Evolutionary conservation across 495 filamentous ascomycete species (phyloP), one percentile per base, ranked within the genome.

Genomic region (Niebla homalea): DNA sequence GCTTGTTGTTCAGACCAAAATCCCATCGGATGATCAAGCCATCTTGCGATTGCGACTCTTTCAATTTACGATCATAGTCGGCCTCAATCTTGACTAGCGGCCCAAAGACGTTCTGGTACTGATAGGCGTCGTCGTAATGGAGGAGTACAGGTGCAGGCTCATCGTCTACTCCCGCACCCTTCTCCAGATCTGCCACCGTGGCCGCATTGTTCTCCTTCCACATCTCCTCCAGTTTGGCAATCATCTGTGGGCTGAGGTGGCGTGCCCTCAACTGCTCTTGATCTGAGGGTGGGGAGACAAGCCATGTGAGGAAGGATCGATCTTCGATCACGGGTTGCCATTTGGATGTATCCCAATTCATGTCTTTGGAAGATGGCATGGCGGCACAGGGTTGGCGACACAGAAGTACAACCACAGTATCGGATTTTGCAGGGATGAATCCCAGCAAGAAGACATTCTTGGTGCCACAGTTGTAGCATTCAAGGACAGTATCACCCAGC

Each of bases 401-500:
- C 8, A 99, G 76, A 37, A 99, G 78, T 16, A 99, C 92, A 19
- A 99, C 92, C 19, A 99, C 92, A 0, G 92, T 96, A 57, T 99
- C 92, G 2, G 90, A 96, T 63, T 97, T 97, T 14, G 92, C 92
- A n/a, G 92, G 92, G 56, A 99, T 99, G 64, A 99, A 99, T 22
- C 92, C 92, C 12, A 99, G 84, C n/a, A 97, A 78, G 60, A 99
- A 99, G 45, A 96, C 92, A 67, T 99, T 99, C 66, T 97, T 99
- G 1, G 87, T 96, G 43, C 93, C 92, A 67, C 92, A 99, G 63
- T 96, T 99, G 72, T 99, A 99, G 70, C 92, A 99, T 71, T 99
- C 92, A 43, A 99, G 75, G 43, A 92, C 85, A 4, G 92, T 99
- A 64, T 99, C 92, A 41, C 92, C 92, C 25, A 99, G 82, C n/a